Evolutionary conservation across 208 protist genomes (phyloP).

Genomic region (Trypanosoma rangeli): DNA sequence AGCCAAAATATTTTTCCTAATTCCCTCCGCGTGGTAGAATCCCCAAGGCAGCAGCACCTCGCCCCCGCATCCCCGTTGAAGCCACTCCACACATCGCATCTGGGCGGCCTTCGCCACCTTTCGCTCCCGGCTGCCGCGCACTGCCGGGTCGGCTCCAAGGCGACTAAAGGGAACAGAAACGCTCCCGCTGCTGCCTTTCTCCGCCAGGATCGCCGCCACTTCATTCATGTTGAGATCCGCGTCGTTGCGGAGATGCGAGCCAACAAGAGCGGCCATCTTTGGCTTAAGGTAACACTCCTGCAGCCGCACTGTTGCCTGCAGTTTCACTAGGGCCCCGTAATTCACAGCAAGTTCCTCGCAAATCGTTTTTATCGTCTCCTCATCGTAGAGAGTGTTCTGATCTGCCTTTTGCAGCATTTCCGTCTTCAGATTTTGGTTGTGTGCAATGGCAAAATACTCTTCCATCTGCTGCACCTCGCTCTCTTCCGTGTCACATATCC

Average conservation of each 20-base stretch:
- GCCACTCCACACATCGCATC: constrained; percentile 67
- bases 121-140: constrained; percentile 66
- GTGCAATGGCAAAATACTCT: constrained; percentile 76
- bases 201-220: constrained; percentile 68
- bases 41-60: constrained; percentile 91
- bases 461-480: constrained; percentile 73
- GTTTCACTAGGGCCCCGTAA: constrained; percentile 47
- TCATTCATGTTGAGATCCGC: constrained; percentile 82
- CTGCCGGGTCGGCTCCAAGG: constrained; percentile 63
- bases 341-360: constrained; percentile 79
- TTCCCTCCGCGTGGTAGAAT: constrained; percentile 83
- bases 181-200: constrained; percentile 34
- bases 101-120: constrained; percentile 75
- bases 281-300: constrained; percentile 91
- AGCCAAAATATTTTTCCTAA: constrained; percentile 73
- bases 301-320: constrained; percentile 61
- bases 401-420: constrained; percentile 72
- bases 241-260: constrained; percentile 74
- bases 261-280: constrained; percentile 83
- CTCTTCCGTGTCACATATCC: constrained; percentile 81
- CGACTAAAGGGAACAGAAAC: constrained; percentile 48
- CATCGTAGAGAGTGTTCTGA: constrained; percentile 76
- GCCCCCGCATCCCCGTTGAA: constrained; percentile 59
- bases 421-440: constrained; percentile 39
- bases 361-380: constrained; percentile 67